Evolutionary conservation across 148 eudicot species (phyloP), one percentile per base, ranked within the genome.

Genomic region (Mesembryanthemum crystallinum): DNA sequence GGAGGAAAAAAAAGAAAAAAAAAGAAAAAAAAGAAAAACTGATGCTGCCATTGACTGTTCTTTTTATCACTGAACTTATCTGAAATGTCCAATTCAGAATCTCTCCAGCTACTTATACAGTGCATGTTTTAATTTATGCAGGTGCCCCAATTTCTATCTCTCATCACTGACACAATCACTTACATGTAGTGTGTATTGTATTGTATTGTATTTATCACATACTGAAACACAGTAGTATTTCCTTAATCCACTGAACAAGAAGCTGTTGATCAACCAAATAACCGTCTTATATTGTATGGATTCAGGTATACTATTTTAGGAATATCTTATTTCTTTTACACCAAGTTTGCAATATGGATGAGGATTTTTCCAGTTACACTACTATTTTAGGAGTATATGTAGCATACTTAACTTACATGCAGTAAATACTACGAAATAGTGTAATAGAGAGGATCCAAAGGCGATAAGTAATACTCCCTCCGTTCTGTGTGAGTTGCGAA

Each of bases 61-160:
- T n/a, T n/a, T 74, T 76, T 77, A 81, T 75, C 73, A 81, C 85
- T 83, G 75, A 68, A 80, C 76, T 67, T 64, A 21, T 45, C 67
- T 84, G 90, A 86, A 37, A 79, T 63, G 90, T 90, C 94, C 82
- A 86, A 84, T 80, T 86, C 91, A 88, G 87, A 82, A 86, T 82
- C 86, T 80, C 60, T 68, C 21, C 55, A 45, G 33, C 60, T 35
- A 45, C 39, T n/a, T n/a, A 35, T 62, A 79, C 78, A 69, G 74
- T 79, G 78, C 77, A 74, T 73, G 77, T 79, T 70, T 58, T 55
- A 45, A 49, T 73, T 35, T 23, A 29, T 58, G 27, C 72, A 66
- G 65, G 58, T 23, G 30, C 33, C 65, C 28, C 64, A 60, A 1
- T 23, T 8, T 24, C 3, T 9, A 24, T 7, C 64, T 62, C 66